These are phyloP conservation scores for Salisapilia sapeloensis DNA, from an alignment of 352 stramenopile species.

Conservation along the genomic window DNA sequence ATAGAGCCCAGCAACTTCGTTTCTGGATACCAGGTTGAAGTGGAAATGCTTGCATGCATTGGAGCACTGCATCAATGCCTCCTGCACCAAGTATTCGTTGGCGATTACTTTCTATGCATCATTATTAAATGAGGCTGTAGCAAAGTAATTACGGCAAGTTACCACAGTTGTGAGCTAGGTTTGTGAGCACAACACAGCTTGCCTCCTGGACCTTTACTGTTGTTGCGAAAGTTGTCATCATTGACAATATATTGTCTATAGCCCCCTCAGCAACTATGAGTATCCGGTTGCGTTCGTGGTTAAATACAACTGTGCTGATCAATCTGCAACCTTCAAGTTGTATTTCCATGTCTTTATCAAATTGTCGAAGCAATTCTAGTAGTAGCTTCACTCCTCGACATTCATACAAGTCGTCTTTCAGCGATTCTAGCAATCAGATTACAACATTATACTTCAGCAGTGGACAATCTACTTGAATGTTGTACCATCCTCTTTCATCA, in stretches of 20 bases:
- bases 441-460: constrained; percentile 3
- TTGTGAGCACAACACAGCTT: constrained; percentile 62
- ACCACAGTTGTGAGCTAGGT: constrained; percentile 75
- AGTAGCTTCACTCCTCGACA: constrained; percentile 39
- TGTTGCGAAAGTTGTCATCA: constrained; percentile 37
- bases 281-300: constrained; percentile 55
- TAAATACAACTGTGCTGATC: constrained; percentile 61
- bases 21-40: constrained; percentile 55
- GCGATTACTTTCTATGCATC: constrained; percentile 66
- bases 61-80: constrained; percentile 64
- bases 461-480: neutral
- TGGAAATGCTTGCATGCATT: constrained; percentile 73
- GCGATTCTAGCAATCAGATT: constrained; percentile 7
- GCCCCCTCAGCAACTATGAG: constrained; percentile 50
- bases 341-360: constrained; percentile 22
- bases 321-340: constrained; percentile 67
- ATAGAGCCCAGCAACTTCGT: constrained; percentile 63
- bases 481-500: constrained; percentile 28
- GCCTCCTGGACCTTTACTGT: constrained; percentile 56
- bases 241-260: constrained; percentile 28
- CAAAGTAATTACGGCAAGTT: constrained; percentile 5
- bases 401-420: constrained; percentile 72
- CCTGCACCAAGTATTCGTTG: constrained; percentile 46
- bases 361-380: constrained; percentile 39
- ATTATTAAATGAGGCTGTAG: too few relatives aligned